Evolutionary conservation across 495 filamentous ascomycete species (phyloP).

Genomic region (Penicillium herquei): DNA sequence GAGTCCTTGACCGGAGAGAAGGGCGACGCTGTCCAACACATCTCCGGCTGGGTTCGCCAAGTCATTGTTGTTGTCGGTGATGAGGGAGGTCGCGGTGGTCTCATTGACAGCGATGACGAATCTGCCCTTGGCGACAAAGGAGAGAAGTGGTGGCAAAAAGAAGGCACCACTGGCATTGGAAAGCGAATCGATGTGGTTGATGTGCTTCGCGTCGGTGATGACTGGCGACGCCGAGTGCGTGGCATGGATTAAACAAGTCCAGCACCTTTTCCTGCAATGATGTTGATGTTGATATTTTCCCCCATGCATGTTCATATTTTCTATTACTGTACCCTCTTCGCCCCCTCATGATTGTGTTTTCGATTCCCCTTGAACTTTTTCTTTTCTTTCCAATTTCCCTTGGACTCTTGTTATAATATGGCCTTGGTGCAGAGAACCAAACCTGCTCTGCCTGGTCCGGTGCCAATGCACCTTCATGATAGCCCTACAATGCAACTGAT

Average conservation of each 20-base stretch:
- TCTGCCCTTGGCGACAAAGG: slow-evolving; percentile 52
- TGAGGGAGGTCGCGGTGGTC: slow-evolving; percentile 76
- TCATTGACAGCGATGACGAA: slow-evolving; percentile 91
- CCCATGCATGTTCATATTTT: slow-evolving; percentile 32
- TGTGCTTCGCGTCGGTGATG: slow-evolving; percentile 70
- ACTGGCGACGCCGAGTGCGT: slow-evolving; percentile 75
- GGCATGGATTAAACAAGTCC: slow-evolving; percentile 58
- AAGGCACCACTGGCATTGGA: slow-evolving; percentile 77
- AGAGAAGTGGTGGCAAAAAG: slow-evolving; percentile 79
- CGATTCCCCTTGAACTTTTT: slow-evolving; percentile 35
- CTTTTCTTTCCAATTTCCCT: slow-evolving; percentile 7
- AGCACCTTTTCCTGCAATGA: slow-evolving; percentile 6
- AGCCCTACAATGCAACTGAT: slow-evolving; percentile 7
- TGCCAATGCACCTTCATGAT: not conserved
- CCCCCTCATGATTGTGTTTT: slow-evolving; percentile 28
- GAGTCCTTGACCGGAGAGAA: slow-evolving; percentile 71
- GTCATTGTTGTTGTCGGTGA: slow-evolving; percentile 83
- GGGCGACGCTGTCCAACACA: slow-evolving; percentile 64
- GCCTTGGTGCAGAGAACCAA: not conserved
- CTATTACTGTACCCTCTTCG: slow-evolving; percentile 8
- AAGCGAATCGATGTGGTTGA: slow-evolving; percentile 87
- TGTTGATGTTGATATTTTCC: slow-evolving; percentile 30
- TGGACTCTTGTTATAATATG: slow-evolving; percentile 11
- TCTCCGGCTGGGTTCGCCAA: slow-evolving; percentile 83
- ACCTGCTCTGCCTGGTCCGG: not conserved